phyloP scores from a whole-genome alignment of 1,139 yeast species.

The Taphrina pruni region DNA sequence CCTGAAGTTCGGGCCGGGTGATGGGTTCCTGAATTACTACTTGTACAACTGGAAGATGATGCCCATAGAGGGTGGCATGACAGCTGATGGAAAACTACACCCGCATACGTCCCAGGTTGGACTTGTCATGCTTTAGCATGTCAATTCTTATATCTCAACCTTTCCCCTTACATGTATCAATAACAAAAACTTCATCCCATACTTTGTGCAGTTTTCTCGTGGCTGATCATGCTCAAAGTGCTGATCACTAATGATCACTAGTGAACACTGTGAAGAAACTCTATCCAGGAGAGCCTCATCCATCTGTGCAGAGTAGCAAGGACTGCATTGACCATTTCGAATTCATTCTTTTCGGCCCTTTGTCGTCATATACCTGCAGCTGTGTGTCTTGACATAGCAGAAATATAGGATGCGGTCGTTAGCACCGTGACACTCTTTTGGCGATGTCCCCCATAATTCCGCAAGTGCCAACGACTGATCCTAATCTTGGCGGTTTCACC shows the following conservation, averaged over 20 bases:
- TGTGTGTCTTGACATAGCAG: too few relatives aligned
- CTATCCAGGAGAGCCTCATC: neutral
- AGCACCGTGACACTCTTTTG: neutral
- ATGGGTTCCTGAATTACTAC: constrained; percentile 88
- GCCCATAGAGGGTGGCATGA: constrained; percentile 40
- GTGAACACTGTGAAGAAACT: neutral
- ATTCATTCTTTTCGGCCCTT: too few relatives aligned
- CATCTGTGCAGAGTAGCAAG: too few relatives aligned
- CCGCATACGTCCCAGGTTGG: constrained; percentile 28
- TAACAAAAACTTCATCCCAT: neutral
- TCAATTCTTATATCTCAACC: neutral
- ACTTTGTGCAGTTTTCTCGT: too few relatives aligned
- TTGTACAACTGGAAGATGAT: constrained; percentile 81
- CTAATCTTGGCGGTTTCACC: constrained; percentile 27
- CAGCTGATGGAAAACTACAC: constrained; percentile 34
- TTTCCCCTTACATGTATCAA: neutral
- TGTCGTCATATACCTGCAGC: too few relatives aligned
- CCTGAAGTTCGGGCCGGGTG: constrained; percentile 90
- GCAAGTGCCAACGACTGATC: constrained; percentile 23
- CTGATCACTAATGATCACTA: neutral
- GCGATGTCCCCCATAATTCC: neutral
- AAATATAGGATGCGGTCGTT: neutral
- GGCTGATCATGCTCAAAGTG: too few relatives aligned
- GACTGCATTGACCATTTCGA: too few relatives aligned
- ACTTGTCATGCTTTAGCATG: constrained; percentile 29